Evolutionary conservation across 192 early-diverging fungal genomes (phyloP).

Genomic region (Backusella circina): DNA sequence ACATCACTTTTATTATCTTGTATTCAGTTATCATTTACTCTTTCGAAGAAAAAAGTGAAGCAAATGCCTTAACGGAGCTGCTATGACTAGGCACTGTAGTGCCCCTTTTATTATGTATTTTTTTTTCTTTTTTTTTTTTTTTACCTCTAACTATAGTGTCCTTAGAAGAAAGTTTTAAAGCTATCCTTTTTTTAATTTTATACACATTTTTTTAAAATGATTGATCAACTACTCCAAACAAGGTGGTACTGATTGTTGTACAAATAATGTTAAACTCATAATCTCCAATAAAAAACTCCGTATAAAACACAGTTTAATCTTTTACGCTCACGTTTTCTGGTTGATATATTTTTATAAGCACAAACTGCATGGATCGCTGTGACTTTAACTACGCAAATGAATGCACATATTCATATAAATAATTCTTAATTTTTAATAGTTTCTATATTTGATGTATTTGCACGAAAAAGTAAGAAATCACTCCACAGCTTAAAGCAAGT

Average conservation of each 20-base stretch:
- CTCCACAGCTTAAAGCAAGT: background rate
- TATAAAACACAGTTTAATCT: background rate
- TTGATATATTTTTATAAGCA: background rate
- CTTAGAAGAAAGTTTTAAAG: background rate
- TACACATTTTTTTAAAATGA: slow-evolving; percentile 1
- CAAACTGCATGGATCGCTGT: background rate
- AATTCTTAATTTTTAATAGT: background rate
- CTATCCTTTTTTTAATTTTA: background rate
- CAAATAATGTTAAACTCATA: background rate
- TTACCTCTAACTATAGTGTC: background rate
- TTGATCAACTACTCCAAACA: background rate
- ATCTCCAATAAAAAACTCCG: background rate
- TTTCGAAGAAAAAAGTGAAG: background rate
- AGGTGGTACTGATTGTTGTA: background rate
- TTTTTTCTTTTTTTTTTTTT: background rate
- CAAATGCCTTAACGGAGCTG: background rate
- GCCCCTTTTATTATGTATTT: background rate
- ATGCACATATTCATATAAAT: background rate
- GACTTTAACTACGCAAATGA: background rate
- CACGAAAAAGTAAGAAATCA: background rate
- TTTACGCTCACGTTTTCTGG: background rate
- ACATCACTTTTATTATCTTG: background rate
- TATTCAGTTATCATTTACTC: background rate
- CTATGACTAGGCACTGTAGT: background rate
- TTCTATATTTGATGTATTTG: background rate